phyloP scores from a whole-genome alignment of 2,329 filamentous ascomycete genomes.

The Aspergillus arachidicola region DNA sequence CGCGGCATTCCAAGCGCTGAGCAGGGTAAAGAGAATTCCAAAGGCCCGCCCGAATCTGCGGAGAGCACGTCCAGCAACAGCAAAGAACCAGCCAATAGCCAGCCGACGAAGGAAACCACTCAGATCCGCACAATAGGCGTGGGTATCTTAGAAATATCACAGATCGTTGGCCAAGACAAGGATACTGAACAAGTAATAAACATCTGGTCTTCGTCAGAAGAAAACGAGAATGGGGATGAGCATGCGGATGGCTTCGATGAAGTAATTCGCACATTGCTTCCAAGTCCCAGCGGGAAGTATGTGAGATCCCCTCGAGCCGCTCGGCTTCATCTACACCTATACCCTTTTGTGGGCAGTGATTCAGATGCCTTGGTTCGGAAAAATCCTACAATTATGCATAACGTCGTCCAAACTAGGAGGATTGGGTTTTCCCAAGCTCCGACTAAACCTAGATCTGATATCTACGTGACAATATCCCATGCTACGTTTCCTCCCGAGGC shows the following conservation, averaged over 20 bases:
- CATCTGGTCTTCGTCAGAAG: constrained; percentile 70
- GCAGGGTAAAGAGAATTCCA: constrained; percentile 29
- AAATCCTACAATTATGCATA: constrained; percentile 84
- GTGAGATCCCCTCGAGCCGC: constrained; percentile 73
- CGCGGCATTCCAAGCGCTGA: constrained; percentile 35
- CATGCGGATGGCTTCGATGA: constrained; percentile 70
- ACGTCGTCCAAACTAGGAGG: constrained; percentile 77
- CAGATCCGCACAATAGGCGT: constrained; percentile 73
- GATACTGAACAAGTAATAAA: constrained; percentile 75
- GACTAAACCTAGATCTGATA: constrained; percentile 85
- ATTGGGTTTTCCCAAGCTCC: constrained; percentile 94
- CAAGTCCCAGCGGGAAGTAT: constrained; percentile 72
- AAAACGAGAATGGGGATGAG: constrained; percentile 59
- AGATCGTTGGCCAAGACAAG: constrained; percentile 69
- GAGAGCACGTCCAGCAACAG: constrained; percentile 33
- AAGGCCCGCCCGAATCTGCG: constrained; percentile 34
- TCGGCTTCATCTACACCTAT: constrained; percentile 76
- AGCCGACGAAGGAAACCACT: constrained; percentile 35
- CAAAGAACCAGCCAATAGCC: constrained; percentile 27
- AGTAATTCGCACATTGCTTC: constrained; percentile 71
- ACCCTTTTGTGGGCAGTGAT: constrained; percentile 75
- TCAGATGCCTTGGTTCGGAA: constrained; percentile 79
- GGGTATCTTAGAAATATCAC: constrained; percentile 75
- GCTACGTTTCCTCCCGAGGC: constrained; percentile 73
- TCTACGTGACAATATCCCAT: constrained; percentile 84